Evolutionary conservation across 2,329 filamentous ascomycete species (phyloP), one percentile per base, ranked within the genome.

Genomic region (Tolypocladium endophyticum): DNA sequence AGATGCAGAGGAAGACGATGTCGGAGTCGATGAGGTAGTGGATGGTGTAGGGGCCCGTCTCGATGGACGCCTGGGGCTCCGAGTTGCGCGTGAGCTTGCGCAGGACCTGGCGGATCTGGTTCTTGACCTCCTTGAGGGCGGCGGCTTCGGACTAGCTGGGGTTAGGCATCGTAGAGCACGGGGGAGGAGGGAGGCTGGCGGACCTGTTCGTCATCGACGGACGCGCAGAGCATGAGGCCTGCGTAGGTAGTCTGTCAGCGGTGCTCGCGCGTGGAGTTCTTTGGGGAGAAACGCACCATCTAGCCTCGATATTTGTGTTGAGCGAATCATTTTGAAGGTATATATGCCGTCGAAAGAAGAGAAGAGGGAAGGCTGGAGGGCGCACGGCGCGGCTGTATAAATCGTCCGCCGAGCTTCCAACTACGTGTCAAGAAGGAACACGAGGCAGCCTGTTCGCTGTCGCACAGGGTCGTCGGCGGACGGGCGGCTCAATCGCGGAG

Each of bases 191-290:
- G 58, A 56, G 58, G 33, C 39, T 3, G 43, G 66, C 75, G 61
- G 70, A 88, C 86, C 77, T 89, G 85, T 70, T 91, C 89, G 73
- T 97, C 92, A 75, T 97, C 94, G 68, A 96, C 90, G 2, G 92
- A 96, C 61, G 93, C 93, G 71, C 92, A 93, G 66, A 99, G 85
- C 82, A 96, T 92, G 65, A 97, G 85, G 82, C 93, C 92, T 96
- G 69, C 58, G 12, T 56, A 39, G 56, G n/a, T n/a, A 43, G 23
- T 23, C 18, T 52, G 66, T 70, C 61, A 69, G 64, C 33, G 57
- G 45, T 25, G 36, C 14, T 28, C 35, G 8, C 39, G 59, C 36
- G 20, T 11, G 14, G 56, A 35, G 53, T 57, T 57, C 56, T 52
- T 58, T 59, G 63, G 62, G 55, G 45, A 25, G 4, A 38, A 38